Conservation (phyloP, 179 eudicot species). For the Beta macrorhiza region DNA sequence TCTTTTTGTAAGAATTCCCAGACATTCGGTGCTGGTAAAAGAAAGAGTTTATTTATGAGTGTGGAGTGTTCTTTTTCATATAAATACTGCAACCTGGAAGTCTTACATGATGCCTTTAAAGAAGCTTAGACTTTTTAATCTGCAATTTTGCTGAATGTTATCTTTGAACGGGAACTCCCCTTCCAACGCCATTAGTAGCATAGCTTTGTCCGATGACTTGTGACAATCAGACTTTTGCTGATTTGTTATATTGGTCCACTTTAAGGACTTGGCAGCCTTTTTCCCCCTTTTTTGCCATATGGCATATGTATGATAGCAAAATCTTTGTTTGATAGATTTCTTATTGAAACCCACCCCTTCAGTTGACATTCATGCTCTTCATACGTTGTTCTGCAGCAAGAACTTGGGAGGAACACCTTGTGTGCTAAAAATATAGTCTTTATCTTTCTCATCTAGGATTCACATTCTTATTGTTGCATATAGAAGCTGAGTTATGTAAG, state of each 20-base stretch:
- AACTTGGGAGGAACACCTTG: constrained; percentile 5
- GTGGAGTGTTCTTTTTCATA: not conserved
- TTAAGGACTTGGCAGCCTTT: not conserved
- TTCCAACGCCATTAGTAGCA: not conserved
- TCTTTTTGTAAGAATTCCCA: too few relatives aligned
- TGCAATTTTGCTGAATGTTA: not conserved
- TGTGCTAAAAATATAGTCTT: constrained; percentile 3
- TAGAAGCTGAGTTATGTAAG: constrained; percentile 56
- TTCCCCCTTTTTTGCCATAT: not conserved
- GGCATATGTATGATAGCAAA: not conserved
- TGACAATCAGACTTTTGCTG: not conserved
- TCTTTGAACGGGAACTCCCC: not conserved
- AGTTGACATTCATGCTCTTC: constrained; percentile 28
- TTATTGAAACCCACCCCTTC: not conserved
- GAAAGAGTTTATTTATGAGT: too few relatives aligned
- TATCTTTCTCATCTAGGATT: constrained; percentile 8
- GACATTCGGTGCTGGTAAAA: too few relatives aligned
- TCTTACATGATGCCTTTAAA: not conserved
- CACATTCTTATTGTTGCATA: constrained; percentile 30
- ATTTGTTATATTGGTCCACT: constrained; percentile 18
- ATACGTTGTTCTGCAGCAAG: not conserved
- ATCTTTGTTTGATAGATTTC: not conserved
- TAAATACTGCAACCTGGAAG: not conserved
- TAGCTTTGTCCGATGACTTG: not conserved
- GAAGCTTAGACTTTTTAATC: not conserved